Percentiles rank a stretch among this genome's conserved stretches.
Conservation (phyloP, 805 yeast species). For the Citeromyces matritensis region DNA sequence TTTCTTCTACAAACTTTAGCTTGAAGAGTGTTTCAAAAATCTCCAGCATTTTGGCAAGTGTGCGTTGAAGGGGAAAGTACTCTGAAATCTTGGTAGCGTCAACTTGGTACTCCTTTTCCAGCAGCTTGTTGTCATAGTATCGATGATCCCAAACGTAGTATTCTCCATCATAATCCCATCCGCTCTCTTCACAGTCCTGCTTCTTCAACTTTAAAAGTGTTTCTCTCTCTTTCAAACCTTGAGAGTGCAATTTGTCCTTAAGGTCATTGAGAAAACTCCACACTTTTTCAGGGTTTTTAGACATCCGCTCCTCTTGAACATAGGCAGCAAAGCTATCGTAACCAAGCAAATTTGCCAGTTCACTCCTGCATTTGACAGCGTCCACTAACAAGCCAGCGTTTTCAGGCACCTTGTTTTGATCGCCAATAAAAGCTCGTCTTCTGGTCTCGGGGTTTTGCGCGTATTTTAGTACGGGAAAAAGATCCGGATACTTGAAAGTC, state of each 20-base stretch:
- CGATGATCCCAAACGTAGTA: constrained; percentile 63
- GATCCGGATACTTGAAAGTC: constrained; percentile 73
- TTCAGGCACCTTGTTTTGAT: constrained; percentile 50
- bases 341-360: constrained; percentile 50
- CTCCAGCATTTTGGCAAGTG: constrained; percentile 53
- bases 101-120: constrained; percentile 56
- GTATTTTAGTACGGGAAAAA: constrained; percentile 62
- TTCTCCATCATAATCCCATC: constrained; percentile 21
- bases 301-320: constrained; percentile 69
- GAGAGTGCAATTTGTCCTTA: constrained; percentile 37
- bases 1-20: constrained; percentile 44
- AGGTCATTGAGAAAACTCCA: constrained; percentile 48
- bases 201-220: constrained; percentile 35
- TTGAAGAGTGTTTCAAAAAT: constrained; percentile 60
- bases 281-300: constrained; percentile 50
- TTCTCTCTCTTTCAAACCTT: constrained; percentile 40
- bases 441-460: constrained; percentile 54
- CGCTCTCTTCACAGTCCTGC: constrained; percentile 25
- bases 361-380: constrained; percentile 45
- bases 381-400: constrained; percentile 47
- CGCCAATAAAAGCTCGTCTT: constrained; percentile 46
- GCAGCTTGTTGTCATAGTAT: constrained; percentile 47
- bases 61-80: constrained; percentile 60
- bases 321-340: constrained; percentile 57
- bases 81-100: constrained; percentile 62